Percentiles rank a stretch among this genome's conserved stretches.
phyloP scores from a whole-genome alignment of 768 basidiomycete species.

The Suillus variegatus region DNA sequence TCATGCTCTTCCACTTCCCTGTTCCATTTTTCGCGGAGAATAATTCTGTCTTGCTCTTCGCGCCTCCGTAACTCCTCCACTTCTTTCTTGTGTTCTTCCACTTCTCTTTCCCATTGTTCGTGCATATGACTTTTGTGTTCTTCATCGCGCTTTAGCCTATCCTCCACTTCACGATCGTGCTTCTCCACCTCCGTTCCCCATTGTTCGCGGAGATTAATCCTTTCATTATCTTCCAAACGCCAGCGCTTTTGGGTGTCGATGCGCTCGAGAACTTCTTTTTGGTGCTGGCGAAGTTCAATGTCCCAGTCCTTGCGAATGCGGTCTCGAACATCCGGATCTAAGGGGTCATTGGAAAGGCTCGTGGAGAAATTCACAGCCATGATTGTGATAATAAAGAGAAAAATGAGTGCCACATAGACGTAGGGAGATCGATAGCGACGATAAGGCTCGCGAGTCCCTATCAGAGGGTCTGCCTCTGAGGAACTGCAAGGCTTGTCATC shows the following conservation, averaged over 20 bases:
- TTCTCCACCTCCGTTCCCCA: not conserved
- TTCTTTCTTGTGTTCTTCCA: constrained; percentile 11
- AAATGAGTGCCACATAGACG: not conserved
- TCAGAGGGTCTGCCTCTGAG: constrained; percentile 1
- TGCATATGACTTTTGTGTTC: not conserved
- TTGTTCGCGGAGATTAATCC: not conserved
- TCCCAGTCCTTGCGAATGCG: constrained; percentile 23
- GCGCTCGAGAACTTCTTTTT: constrained; percentile 16
- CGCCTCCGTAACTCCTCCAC: not conserved
- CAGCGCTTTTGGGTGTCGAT: constrained; percentile 17
- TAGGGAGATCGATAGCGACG: not conserved
- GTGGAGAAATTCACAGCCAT: not conserved
- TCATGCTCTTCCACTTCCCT: constrained; percentile 10
- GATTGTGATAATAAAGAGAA: not conserved
- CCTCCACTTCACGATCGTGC: constrained; percentile 13
- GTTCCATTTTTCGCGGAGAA: not conserved
- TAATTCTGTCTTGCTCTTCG: not conserved
- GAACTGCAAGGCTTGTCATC: not conserved
- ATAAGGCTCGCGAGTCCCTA: not conserved
- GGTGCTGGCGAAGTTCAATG: constrained; percentile 19
- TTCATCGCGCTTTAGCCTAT: constrained; percentile 17
- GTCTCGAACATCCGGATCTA: constrained; percentile 21
- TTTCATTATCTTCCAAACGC: constrained; percentile 19
- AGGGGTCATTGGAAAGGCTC: constrained; percentile 23
- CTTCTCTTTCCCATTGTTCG: constrained; percentile 21